phyloP scores from a whole-genome alignment of 2,329 filamentous ascomycete genomes.

The Colletotrichum truncatum region DNA sequence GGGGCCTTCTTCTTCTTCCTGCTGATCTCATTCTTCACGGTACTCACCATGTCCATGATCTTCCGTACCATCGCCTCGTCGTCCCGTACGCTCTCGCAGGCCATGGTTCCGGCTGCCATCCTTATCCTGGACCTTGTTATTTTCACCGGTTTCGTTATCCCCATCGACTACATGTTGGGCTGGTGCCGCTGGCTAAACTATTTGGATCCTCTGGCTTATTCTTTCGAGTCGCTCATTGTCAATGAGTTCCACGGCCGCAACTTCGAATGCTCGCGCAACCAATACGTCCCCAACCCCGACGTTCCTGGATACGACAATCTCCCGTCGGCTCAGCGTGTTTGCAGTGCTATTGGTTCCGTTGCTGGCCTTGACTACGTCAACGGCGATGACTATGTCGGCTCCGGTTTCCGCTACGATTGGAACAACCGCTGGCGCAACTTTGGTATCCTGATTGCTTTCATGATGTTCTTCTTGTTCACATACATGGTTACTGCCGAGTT shows the following conservation, averaged over 20 bases:
- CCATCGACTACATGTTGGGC: constrained; percentile 74
- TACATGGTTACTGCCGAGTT: constrained; percentile 75
- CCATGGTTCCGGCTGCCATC: constrained; percentile 67
- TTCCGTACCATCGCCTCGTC: constrained; percentile 84
- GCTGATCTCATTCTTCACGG: constrained; percentile 77
- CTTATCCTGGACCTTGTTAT: constrained; percentile 74
- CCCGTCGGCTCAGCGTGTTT: constrained; percentile 56
- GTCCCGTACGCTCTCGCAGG: constrained; percentile 75
- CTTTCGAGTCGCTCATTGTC: constrained; percentile 82
- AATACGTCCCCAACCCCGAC: constrained; percentile 52
- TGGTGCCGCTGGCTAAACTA: constrained; percentile 90
- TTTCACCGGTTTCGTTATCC: constrained; percentile 76
- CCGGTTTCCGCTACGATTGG: constrained; percentile 65
- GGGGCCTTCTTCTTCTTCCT: constrained; percentile 88
- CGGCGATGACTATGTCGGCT: constrained; percentile 66
- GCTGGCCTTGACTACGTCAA: constrained; percentile 60
- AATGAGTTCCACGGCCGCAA: constrained; percentile 80
- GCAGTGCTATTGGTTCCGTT: constrained; percentile 66
- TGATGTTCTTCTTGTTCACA: constrained; percentile 65
- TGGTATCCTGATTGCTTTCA: constrained; percentile 74
- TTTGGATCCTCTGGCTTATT: constrained; percentile 81
- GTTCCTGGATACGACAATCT: constrained; percentile 45
- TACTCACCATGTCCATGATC: constrained; percentile 84
- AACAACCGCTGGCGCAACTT: constrained; percentile 76
- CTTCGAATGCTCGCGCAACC: constrained; percentile 58